These are phyloP conservation scores for Vanrija humicola DNA, from an alignment of 1,284 basidiomycete species.

Conservation along the genomic window DNA sequence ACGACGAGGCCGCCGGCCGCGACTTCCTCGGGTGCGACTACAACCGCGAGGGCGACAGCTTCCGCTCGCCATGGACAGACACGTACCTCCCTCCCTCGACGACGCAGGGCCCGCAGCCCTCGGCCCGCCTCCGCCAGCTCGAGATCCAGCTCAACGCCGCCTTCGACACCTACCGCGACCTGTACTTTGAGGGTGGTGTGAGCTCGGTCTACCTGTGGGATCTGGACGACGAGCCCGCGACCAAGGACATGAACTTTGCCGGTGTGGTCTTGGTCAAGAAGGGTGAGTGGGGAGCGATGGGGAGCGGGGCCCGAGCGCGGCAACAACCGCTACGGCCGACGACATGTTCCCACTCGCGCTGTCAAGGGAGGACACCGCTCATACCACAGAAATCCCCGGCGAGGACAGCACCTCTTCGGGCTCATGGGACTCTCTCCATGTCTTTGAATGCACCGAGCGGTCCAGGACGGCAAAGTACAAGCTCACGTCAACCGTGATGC, in stretches of 20 bases:
- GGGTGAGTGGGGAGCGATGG: conserved; percentile 56
- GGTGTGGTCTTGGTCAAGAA: conserved; percentile 97
- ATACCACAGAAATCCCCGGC: conserved; percentile 10
- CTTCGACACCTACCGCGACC: conserved; percentile 94
- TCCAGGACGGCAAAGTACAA: conserved; percentile 93
- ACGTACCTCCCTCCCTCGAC: conserved; percentile 72
- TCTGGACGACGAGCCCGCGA: conserved; percentile 69
- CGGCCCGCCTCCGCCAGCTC: conserved; percentile 77
- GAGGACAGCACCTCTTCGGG: conserved; percentile 16
- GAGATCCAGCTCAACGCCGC: conserved; percentile 93
- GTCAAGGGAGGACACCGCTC: background rate
- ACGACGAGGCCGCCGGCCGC: conserved; percentile 66
- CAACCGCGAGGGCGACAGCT: conserved; percentile 93
- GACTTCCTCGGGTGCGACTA: conserved; percentile 97
- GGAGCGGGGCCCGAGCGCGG: background rate
- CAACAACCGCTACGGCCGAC: background rate
- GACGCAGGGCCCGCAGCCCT: conserved; percentile 81
- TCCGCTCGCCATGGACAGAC: conserved; percentile 95
- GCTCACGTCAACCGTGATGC: conserved; percentile 94
- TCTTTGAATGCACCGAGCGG: conserved; percentile 88
- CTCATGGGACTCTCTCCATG: conserved; percentile 97
- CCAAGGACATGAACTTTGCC: conserved; percentile 62
- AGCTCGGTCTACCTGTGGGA: conserved; percentile 99
- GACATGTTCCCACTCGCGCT: background rate
- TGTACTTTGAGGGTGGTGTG: conserved; percentile 97